These are phyloP conservation scores for Atractiella rhizophila DNA, from an alignment of 768 basidiomycete genomes.

Conservation along the genomic window DNA sequence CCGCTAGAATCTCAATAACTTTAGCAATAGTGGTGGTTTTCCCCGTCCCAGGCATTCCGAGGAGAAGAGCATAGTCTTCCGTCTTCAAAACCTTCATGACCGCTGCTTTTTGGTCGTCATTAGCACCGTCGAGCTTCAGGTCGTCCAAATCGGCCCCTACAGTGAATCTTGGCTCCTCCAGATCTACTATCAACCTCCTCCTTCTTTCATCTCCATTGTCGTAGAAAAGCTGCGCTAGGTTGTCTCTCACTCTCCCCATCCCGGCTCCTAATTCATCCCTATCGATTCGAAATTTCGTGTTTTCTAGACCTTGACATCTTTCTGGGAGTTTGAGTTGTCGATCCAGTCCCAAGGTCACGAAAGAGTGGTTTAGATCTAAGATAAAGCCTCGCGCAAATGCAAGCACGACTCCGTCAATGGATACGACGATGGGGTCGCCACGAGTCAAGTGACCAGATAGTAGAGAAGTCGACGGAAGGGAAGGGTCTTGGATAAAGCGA, in stretches of 20 bases:
- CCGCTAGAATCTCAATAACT: constrained; percentile 53
- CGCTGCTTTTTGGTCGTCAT: constrained; percentile 42
- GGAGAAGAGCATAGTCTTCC: constrained; percentile 64
- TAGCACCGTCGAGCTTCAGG: no score
- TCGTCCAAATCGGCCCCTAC: constrained; percentile 10
- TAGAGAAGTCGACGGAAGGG: constrained; percentile 20
- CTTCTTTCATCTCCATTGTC: constrained; percentile 40
- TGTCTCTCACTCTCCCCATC: constrained; percentile 67
- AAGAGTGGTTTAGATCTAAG: constrained; percentile 36
- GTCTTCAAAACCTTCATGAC: constrained; percentile 50
- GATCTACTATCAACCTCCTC: constrained; percentile 55
- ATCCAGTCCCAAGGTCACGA: constrained; percentile 56
- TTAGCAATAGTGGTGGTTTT: constrained; percentile 88
- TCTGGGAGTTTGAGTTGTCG: constrained; percentile 26
- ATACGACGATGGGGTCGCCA: constrained; percentile 65
- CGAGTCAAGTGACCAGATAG: constrained; percentile 51
- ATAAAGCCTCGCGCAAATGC: constrained; percentile 67
- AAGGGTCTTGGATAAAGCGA: constrained; percentile 28
- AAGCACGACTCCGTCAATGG: constrained; percentile 49
- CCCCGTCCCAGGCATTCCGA: constrained; percentile 97
- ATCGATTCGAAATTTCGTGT: constrained; percentile 55
- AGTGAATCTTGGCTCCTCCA: constrained; percentile 41
- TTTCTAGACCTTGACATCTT: constrained; percentile 11
- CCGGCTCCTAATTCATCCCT: constrained; percentile 73
- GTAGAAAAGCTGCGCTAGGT: constrained; percentile 70